Conservation (phyloP, 2,329 filamentous ascomycete genomes). For the Diaporthe capsici region DNA sequence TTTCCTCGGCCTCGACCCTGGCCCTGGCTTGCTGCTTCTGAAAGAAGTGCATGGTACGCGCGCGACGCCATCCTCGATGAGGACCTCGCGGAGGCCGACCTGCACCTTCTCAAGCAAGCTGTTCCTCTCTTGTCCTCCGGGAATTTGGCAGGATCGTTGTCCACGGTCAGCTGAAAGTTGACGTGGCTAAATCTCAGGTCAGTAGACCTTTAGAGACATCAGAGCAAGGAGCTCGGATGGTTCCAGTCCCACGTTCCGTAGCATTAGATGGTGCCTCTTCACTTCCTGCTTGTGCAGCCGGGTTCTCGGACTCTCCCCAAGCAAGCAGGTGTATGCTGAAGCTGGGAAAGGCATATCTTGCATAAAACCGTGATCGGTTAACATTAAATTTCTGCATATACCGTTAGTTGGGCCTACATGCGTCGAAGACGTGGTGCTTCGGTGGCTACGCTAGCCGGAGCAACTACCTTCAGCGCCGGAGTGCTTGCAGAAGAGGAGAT, state of each 20-base stretch:
- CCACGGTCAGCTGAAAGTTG: background rate
- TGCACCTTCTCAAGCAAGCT: background rate
- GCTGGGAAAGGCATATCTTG: background rate
- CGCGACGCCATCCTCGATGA: too few species aligned
- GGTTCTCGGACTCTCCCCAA: background rate
- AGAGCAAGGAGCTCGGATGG: too few species aligned
- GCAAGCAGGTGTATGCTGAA: too few species aligned
- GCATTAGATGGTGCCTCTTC: background rate
- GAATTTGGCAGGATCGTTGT: background rate
- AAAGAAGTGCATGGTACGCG: background rate
- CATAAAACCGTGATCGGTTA: too few species aligned
- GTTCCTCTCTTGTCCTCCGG: background rate
- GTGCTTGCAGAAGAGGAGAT: background rate
- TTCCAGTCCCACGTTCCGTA: background rate
- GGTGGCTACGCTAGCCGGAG: background rate
- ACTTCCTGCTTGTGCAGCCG: background rate
- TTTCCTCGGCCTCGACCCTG: background rate
- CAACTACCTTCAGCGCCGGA: background rate
- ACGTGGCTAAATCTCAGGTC: background rate
- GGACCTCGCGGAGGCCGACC: background rate
- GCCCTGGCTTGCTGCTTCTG: background rate
- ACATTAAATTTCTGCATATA: background rate
- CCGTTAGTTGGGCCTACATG: background rate
- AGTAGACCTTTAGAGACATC: background rate
- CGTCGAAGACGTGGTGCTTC: background rate